Base-by-base conservation (phyloP, 1,284 basidiomycete species). In the Papiliotrema fonsecae region DNA sequence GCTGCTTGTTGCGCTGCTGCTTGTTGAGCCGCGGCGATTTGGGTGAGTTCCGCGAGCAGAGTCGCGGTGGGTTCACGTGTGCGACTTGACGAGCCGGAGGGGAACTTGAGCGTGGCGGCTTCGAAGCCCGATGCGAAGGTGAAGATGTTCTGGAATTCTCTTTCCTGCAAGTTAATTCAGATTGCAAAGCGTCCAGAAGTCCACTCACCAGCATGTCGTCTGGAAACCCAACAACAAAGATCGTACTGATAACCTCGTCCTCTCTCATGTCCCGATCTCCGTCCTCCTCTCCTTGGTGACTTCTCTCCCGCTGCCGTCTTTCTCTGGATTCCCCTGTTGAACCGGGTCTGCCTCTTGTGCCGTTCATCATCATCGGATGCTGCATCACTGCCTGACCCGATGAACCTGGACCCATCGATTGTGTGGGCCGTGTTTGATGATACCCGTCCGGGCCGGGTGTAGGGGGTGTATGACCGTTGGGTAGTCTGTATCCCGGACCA, bases 141-240 rank as follows among this genome's bases (percentile, higher is more conserved):
- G 72, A 98, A 98, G 87, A 98, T 96, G 72, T 97, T 97, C 75
- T 94, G 90, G 72, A 98, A 97, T 75, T 98, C 94, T 21, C 94
- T 89, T 76, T 97, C 90, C 88, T 93, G 61, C 9, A 51, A 37
- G 46, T 38, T 27, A 53, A 26, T 19, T 51, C 43, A 48, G 54
- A 42, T 27, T 5, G 10, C 24, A 13, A 18, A 27, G n/a, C 14
- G 14, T 14, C 22, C 6, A 19, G 19, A 2, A n/a, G 2, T 30
- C 22, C 37, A 81, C 87, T 59, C 64, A 88, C 92, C 79, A 87
- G 85, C 88, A 98, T 97, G 68, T 98, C 94, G 57, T 98, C 96
- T 2, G 94, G 94, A 72, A 98, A 98, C 0, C 94, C 94, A 26
- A 97, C 94, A 1, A 98, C 93, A 62, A 98, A 98, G 56, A 98